Percentiles rank a stretch among this genome's conserved stretches.
phyloP scores from a whole-genome alignment of 2,329 filamentous ascomycete species.

The Ceratocystis destructans region DNA sequence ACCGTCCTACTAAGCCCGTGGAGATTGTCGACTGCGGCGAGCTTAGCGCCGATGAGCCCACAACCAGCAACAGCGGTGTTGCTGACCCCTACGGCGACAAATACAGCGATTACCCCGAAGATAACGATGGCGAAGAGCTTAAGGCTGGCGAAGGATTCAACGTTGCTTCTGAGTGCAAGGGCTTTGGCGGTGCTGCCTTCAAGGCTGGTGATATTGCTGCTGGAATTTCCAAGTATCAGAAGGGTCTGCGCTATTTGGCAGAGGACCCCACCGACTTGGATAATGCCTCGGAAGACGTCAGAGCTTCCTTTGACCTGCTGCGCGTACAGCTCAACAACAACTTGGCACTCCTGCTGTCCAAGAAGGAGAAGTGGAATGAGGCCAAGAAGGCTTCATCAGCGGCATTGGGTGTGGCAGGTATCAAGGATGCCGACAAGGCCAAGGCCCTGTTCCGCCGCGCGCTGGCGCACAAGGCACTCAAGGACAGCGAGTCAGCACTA shows the following conservation, averaged over 20 bases:
- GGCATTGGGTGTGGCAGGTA: conserved; percentile 54
- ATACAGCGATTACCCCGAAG: conserved; percentile 93
- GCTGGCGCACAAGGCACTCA: conserved; percentile 57
- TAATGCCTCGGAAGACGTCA: conserved; percentile 54
- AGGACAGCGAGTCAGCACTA: conserved; percentile 72
- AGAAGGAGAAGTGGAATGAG: conserved; percentile 58
- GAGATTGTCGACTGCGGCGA: conserved; percentile 75
- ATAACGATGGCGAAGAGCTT: conserved; percentile 47
- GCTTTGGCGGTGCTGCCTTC: conserved; percentile 84
- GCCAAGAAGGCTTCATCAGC: conserved; percentile 55
- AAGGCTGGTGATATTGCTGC: conserved; percentile 58
- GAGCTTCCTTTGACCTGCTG: conserved; percentile 53
- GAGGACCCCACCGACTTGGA: conserved; percentile 61
- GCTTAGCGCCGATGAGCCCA: conserved; percentile 57
- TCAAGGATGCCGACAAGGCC: conserved; percentile 63
- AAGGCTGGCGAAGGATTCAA: conserved; percentile 47
- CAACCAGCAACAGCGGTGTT: conserved; percentile 50
- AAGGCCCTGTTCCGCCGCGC: conserved; percentile 83
- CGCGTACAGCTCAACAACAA: conserved; percentile 84
- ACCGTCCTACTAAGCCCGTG: conserved; percentile 64
- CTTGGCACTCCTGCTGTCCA: conserved; percentile 70
- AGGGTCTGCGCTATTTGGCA: conserved; percentile 77
- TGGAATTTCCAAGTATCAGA: conserved; percentile 85
- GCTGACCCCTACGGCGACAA: conserved; percentile 75
- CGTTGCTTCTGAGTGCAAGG: conserved; percentile 77